Evolutionary conservation across 2,329 filamentous ascomycete species (phyloP).

Genomic region (Arthrobotrys sphaeroides): DNA sequence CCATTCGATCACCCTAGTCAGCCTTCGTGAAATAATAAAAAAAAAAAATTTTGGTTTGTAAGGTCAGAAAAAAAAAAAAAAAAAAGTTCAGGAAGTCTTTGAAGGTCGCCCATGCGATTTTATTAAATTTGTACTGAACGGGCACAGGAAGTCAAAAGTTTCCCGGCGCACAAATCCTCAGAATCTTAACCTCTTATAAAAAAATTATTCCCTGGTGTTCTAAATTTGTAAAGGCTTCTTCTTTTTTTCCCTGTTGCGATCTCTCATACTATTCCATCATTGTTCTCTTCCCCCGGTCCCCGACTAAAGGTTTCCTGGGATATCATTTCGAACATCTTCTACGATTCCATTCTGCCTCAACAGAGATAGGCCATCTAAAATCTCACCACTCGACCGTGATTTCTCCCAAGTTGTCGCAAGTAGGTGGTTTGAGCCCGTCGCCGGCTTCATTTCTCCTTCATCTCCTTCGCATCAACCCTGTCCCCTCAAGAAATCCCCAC

Average conservation of each 20-base stretch:
- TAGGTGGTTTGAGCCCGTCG: constrained; percentile 15
- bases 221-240: constrained; percentile 1
- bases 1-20: constrained; percentile 12
- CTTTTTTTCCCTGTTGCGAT: background rate
- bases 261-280: constrained; percentile 2
- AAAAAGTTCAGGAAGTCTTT: background rate
- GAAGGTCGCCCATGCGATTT: background rate
- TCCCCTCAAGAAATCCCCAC: constrained; percentile 12
- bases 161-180: constrained; percentile 37
- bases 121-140: too few relatives aligned
- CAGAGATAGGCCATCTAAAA: constrained; percentile 20
- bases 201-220: constrained; percentile 2
- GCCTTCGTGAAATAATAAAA: constrained; percentile 7
- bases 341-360: constrained; percentile 5
- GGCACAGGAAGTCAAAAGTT: constrained; percentile 25
- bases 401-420: background rate
- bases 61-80: constrained; percentile 11
- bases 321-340: constrained; percentile 3
- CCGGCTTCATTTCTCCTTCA: constrained; percentile 22
- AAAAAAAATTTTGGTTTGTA: too few relatives aligned
- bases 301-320: background rate
- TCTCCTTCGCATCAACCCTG: constrained; percentile 20
- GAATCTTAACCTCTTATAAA: constrained; percentile 27
- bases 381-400: constrained; percentile 9
- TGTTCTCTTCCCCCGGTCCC: background rate